phyloP scores from a whole-genome alignment of 306 rosid genomes.

The Cicer cuneatum region DNA sequence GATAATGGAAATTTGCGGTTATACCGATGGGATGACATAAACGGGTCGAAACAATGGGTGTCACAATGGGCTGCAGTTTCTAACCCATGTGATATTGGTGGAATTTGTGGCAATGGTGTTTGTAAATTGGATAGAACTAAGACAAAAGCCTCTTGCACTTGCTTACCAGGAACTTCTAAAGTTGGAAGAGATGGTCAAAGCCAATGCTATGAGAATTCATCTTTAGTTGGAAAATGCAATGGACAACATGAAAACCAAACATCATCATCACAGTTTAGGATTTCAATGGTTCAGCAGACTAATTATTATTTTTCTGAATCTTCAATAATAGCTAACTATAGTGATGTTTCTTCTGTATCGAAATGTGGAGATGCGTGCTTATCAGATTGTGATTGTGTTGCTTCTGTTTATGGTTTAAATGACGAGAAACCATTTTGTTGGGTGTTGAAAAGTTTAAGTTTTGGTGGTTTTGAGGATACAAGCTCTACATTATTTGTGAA shows the following conservation, averaged over 20 bases:
- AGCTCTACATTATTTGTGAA: conserved; percentile 84
- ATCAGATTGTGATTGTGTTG: conserved; percentile 85
- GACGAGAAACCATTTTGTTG: conserved; percentile 89
- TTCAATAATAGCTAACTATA: conserved; percentile 84
- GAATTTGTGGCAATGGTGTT: conserved; percentile 88
- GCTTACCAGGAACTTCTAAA: conserved; percentile 77
- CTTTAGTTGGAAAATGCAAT: conserved; percentile 67
- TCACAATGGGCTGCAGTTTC: conserved; percentile 95
- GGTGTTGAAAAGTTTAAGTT: conserved; percentile 77
- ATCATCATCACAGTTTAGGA: conserved; percentile 53
- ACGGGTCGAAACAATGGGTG: conserved; percentile 89
- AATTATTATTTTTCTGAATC: conserved; percentile 75
- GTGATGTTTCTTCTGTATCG: conserved; percentile 65
- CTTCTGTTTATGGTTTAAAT: conserved; percentile 83
- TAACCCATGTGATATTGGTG: conserved; percentile 90
- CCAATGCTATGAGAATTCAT: conserved; percentile 77
- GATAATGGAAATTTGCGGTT: conserved; percentile 76
- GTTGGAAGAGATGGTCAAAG: conserved; percentile 62
- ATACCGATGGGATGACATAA: conserved; percentile 84
- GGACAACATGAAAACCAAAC: conserved; percentile 43
- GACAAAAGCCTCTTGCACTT: conserved; percentile 80
- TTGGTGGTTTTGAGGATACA: conserved; percentile 91
- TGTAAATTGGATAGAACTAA: conserved; percentile 71
- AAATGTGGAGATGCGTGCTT: conserved; percentile 91
- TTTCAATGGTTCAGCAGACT: conserved; percentile 73